Evolutionary conservation across 139 green algal genomes (phyloP), one percentile per base, ranked within the genome.

Genomic region (Chlamydomonas applanata): DNA sequence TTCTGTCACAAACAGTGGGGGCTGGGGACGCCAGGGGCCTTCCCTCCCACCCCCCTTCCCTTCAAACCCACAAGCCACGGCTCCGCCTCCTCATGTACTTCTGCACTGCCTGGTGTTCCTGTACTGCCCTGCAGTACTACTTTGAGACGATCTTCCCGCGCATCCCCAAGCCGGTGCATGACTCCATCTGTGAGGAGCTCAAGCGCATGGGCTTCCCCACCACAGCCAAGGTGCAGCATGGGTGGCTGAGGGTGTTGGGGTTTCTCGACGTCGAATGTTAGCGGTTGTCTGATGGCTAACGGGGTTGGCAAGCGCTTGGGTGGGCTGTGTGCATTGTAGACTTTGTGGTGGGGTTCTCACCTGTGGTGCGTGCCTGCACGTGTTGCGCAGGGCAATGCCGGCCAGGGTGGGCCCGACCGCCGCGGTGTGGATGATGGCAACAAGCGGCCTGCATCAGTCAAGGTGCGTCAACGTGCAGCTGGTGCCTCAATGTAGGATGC

Each of bases 131-230:
- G 80, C 88, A 97, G 94, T 97, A 96, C 79, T 98, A 98, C 80
- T 98, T 97, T 82, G 94, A 98, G 84, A 97, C 94, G 30, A 94
- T 98, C 73, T 97, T 98, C 73, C 94, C 93, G 16, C 88, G 94
- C 52, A 94, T 98, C 29, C 94, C 94, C 36, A 97, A 97, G 85
- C 85, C 88, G 49, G 89, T 96, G 5, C 71, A 84, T 25, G 93
- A 97, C 69, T 75, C 88, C 33, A 92, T 97, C 33, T 72, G 82
- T 2, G 80, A 71, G 11, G 83, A 89, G 34, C 85, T 98, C 9
- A 81, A 83, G 25, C 52, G 71, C 1, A 73, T 85, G 64, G 85
- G 86, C 16, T 82, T 98, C 80, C 90, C 93, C 4, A 89, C 82
- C 17, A 82, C 84, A 20, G 81, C 88, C 46, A 73, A 73, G 67